Evolutionary conservation across 2,329 filamentous ascomycete species (phyloP), one percentile per base, ranked within the genome.

Genomic region (Amauroascus verrucosus): DNA sequence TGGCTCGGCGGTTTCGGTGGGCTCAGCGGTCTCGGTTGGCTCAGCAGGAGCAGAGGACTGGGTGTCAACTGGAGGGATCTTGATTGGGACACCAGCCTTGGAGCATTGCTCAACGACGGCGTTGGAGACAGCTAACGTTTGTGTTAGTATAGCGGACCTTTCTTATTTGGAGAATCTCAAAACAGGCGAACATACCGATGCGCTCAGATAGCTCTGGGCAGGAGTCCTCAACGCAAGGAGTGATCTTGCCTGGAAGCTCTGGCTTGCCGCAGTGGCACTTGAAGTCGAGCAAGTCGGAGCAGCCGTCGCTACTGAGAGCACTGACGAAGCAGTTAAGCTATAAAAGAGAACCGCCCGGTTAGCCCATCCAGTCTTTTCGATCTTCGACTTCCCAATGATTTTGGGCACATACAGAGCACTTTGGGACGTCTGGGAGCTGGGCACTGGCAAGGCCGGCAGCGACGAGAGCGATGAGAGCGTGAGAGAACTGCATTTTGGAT

Each of bases 261-360:
- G 72, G 64, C 63, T 74, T 72, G 61, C 70, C 61, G 66, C 74
- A 76, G 64, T 76, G 73, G 63, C 73, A 76, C 33, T 67, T 68
- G 62, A 77, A 77, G 66, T 77, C 74, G 56, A 66, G 69, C 32
- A 77, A 60, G 13, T 53, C 14, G n/a, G 64, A 58, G 67, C 75
- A 77, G 55, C 74, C 74, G 58, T 76, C 73, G 28, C 43, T 58
- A 51, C 53, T 54, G 38, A 77, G 65, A 35, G 72, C 67, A 13
- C 49, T 56, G 53, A 75, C 38, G 63, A 77, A 75, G 65, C 75
- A 77, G 57, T 58, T 60, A 14, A 76, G 58, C 75, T 76, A 55
- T n/a, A 46, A n/a, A 26, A n/a, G 14, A 14, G n/a, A 14, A 13
- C 11, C n/a, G 11, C 16, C 28, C 14, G 33, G 22, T 55, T 51